Percentiles rank a stretch among this genome's conserved stretches.
Evolutionary conservation across 768 basidiomycete genomes (phyloP).

Genomic region (Psilocybe subaeruginosa): DNA sequence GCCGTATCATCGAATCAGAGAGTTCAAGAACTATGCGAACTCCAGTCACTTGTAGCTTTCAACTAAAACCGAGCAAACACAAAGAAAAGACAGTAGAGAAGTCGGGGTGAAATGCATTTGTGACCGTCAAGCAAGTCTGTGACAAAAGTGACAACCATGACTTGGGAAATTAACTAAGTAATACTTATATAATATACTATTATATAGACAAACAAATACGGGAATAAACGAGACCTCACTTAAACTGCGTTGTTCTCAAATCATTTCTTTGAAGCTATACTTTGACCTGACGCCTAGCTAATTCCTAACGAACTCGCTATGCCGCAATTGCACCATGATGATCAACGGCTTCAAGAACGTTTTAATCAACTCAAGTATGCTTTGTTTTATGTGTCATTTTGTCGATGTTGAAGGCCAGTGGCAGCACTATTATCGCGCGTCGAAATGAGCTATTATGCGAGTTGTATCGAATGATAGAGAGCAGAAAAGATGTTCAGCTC

Average conservation of each 20-base stretch:
- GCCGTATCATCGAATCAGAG: not conserved
- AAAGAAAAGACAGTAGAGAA: not conserved
- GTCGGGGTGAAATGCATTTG: too few species aligned
- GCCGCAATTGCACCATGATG: conserved; percentile 15
- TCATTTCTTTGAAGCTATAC: too few species aligned
- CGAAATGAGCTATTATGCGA: conserved; percentile 74
- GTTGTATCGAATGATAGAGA: conserved; percentile 69
- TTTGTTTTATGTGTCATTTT: conserved; percentile 6
- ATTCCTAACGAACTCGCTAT: conserved; percentile 6
- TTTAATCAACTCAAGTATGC: conserved; percentile 46
- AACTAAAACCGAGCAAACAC: not conserved
- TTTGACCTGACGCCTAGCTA: too few species aligned
- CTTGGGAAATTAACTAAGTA: too few species aligned
- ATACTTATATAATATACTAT: too few species aligned
- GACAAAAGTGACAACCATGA: too few species aligned
- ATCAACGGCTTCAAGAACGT: conserved; percentile 36
- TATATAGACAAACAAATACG: too few species aligned
- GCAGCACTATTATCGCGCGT: conserved; percentile 62
- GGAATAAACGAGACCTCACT: too few species aligned
- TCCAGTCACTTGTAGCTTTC: not conserved
- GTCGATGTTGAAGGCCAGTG: conserved; percentile 10
- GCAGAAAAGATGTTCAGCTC: conserved; percentile 48
- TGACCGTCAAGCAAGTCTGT: too few species aligned
- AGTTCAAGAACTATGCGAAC: too few species aligned
- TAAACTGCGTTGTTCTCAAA: too few species aligned